phyloP scores from a whole-genome alignment of 768 basidiomycete species.

The Zangia roseola region DNA sequence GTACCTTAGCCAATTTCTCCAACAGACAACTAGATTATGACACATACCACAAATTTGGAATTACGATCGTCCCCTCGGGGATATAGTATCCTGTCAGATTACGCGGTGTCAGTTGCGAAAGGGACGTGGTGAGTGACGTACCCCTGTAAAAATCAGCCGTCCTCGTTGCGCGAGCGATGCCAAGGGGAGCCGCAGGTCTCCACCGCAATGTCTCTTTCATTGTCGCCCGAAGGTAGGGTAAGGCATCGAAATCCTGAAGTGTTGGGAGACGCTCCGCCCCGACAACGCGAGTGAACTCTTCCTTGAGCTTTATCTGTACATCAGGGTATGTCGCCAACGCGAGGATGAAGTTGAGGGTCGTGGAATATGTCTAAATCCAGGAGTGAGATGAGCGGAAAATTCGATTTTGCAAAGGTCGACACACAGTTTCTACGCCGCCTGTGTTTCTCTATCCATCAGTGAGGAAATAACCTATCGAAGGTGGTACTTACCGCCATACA shows the following conservation, averaged over 20 bases:
- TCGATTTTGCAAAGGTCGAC: too few species aligned
- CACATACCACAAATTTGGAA: constrained; percentile 18
- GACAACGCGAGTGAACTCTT: constrained; percentile 52
- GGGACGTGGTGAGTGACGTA: neutral
- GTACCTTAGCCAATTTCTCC: too few species aligned
- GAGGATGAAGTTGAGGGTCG: constrained; percentile 18
- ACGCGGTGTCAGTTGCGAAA: neutral
- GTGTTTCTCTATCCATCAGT: neutral
- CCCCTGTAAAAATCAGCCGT: constrained; percentile 11
- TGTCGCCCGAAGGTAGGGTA: constrained; percentile 51
- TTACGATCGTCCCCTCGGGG: constrained; percentile 7
- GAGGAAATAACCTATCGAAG: neutral
- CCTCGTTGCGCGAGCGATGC: constrained; percentile 11
- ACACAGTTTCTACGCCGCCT: constrained; percentile 9
- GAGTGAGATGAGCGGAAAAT: too few species aligned
- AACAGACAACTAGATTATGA: neutral
- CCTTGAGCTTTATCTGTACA: constrained; percentile 50
- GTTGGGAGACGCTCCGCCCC: constrained; percentile 45
- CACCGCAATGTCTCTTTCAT: constrained; percentile 31
- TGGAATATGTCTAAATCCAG: constrained; percentile 13
- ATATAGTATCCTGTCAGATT: constrained; percentile 7
- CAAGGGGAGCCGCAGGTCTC: constrained; percentile 9
- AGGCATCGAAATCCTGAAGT: constrained; percentile 25
- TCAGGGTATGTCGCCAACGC: constrained; percentile 31
- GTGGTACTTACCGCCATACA: constrained; percentile 18